Percentiles rank a stretch among this genome's conserved stretches.
Conservation (phyloP, 352 stramenopile genomes). For the Pythium oligandrum region DNA sequence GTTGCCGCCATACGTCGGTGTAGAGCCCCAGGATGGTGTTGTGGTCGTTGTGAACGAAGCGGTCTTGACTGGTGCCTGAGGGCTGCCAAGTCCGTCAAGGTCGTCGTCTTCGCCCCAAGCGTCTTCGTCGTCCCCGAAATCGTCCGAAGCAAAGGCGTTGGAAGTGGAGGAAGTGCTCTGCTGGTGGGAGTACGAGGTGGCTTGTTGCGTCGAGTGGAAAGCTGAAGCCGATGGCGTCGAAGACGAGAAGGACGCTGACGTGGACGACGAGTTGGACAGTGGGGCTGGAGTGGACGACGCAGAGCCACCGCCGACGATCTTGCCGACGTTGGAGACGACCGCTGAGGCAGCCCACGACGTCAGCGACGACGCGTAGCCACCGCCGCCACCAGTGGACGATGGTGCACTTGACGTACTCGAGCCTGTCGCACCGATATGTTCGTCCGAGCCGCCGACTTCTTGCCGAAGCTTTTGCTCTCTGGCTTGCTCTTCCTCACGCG, state of each 20-base stretch:
- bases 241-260: conserved; percentile 21
- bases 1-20: conserved; percentile 2
- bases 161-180: conserved; percentile 4
- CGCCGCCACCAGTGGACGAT: conserved; percentile 2
- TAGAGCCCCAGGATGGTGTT: conserved; percentile 1
- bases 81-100: conserved; percentile 42
- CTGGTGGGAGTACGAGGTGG: no score
- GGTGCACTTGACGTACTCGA: not conserved
- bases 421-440: conserved; percentile 5
- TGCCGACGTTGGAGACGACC: conserved; percentile 61
- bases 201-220: not conserved
- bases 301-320: conserved; percentile 48
- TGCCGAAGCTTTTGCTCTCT: conserved; percentile 57
- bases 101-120: conserved; percentile 61
- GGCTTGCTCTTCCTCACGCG: conserved; percentile 60
- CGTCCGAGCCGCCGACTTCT: conserved; percentile 24
- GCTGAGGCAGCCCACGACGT: conserved; percentile 73
- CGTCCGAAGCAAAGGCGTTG: conserved; percentile 39
- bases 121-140: conserved; percentile 48
- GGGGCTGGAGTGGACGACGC: conserved; percentile 12
- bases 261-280: not conserved
- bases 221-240: conserved; percentile 10
- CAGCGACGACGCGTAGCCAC: conserved; percentile 54
- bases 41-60: conserved; percentile 19
- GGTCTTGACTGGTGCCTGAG: conserved; percentile 21